phyloP scores from a whole-genome alignment of 306 rosid species.

The Cucurbita argyrosperma region DNA sequence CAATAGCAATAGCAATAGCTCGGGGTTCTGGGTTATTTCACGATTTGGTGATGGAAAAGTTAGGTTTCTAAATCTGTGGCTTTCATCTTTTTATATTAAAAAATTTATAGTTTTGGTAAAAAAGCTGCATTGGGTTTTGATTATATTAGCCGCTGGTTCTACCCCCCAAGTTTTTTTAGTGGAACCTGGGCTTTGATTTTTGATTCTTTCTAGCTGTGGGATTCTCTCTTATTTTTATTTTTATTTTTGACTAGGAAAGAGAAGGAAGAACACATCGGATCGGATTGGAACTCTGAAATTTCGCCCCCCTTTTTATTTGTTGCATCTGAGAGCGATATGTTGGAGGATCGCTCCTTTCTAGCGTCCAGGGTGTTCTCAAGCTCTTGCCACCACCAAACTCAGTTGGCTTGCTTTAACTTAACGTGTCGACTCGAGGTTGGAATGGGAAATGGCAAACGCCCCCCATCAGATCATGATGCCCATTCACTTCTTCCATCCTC shows the following conservation, averaged over 20 bases:
- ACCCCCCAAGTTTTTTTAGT: constrained; percentile 15
- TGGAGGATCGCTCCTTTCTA: constrained; percentile 59
- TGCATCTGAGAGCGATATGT: constrained; percentile 48
- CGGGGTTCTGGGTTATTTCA: not conserved
- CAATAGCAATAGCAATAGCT: not conserved
- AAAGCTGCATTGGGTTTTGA: constrained; percentile 9
- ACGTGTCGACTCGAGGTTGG: constrained; percentile 33
- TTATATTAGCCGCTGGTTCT: constrained; percentile 29
- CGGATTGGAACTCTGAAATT: constrained; percentile 13
- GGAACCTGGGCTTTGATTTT: constrained; percentile 21
- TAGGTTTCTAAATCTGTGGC: not conserved
- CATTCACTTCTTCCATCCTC: constrained; percentile 27
- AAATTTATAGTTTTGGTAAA: not conserved
- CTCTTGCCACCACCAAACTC: constrained; percentile 42
- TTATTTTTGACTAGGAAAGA: constrained; percentile 1
- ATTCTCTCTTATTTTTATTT: constrained; percentile 5
- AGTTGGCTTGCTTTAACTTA: constrained; percentile 50
- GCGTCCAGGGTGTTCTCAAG: constrained; percentile 58
- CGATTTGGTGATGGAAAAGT: not conserved
- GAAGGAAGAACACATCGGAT: constrained; percentile 18
- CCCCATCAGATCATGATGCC: constrained; percentile 27
- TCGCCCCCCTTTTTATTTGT: constrained; percentile 8
- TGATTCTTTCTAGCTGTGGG: constrained; percentile 14
- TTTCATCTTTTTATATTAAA: not conserved
- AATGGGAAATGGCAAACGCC: constrained; percentile 43